Conservation (phyloP, 139 green algal species). For the Auxenochlorella pyrenoidosa region DNA sequence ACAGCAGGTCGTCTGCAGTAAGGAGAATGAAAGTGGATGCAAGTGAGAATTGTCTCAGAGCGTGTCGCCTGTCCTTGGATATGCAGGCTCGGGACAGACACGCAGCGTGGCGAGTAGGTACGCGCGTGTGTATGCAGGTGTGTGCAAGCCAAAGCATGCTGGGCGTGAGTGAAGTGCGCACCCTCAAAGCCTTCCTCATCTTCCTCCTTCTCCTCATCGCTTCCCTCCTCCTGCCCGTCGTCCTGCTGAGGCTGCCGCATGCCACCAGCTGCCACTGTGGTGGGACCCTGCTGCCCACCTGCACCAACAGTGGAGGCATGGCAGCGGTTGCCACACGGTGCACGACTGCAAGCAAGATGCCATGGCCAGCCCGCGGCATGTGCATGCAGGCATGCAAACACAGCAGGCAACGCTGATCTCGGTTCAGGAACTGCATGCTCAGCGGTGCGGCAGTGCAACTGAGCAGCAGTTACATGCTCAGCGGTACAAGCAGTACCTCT, state of each 20-base stretch:
- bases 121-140: background rate
- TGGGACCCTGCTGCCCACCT: constrained; percentile 5
- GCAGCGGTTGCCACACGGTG: background rate
- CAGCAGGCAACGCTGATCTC: background rate
- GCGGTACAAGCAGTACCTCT: background rate
- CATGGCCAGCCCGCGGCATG: background rate
- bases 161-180: background rate
- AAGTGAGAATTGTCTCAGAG: background rate
- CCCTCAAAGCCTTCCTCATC: constrained; percentile 19
- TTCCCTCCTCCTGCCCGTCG: constrained; percentile 22
- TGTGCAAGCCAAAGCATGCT: background rate
- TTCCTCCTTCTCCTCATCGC: constrained; percentile 30
- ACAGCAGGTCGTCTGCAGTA: constrained; percentile 14
- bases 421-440: too few relatives aligned
- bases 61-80: too few relatives aligned
- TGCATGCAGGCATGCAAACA: background rate
- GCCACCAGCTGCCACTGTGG: background rate
- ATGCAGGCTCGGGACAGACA: background rate
- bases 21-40: background rate
- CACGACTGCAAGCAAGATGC: background rate
- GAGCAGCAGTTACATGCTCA: too few relatives aligned
- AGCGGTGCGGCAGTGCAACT: too few relatives aligned
- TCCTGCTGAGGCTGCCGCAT: background rate
- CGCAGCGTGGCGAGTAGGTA: background rate
- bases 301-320: background rate